Evolutionary conservation across 2,329 filamentous ascomycete species (phyloP).

Genomic region (Salinomyces thailandicus): DNA sequence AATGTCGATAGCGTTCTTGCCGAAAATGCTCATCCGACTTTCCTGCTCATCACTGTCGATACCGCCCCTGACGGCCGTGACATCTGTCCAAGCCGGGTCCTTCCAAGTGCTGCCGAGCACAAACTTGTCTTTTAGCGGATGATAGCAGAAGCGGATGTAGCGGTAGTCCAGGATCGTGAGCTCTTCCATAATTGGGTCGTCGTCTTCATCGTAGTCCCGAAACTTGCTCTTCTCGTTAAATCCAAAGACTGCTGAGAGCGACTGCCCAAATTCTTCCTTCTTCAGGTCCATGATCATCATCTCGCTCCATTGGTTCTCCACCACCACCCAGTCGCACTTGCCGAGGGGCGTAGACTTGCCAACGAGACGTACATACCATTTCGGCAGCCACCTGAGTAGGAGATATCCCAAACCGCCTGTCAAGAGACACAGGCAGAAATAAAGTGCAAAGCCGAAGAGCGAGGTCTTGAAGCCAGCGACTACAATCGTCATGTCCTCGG

Average conservation of each 20-base stretch:
- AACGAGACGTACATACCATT: conserved; percentile 68
- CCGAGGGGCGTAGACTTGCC: conserved; percentile 59
- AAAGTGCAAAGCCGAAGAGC: conserved; percentile 54
- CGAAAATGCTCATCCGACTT: conserved; percentile 75
- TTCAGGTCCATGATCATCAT: conserved; percentile 65
- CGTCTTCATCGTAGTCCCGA: conserved; percentile 61
- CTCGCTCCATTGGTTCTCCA: conserved; percentile 97
- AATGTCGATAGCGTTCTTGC: conserved; percentile 83
- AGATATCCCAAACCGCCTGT: conserved; percentile 74
- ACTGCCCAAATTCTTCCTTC: conserved; percentile 47
- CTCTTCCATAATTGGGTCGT: conserved; percentile 63
- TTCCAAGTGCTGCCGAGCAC: conserved; percentile 83
- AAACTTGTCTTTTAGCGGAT: conserved; percentile 83
- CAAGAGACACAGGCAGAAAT: conserved; percentile 57
- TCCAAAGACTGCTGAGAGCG: conserved; percentile 61
- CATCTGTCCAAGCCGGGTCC: conserved; percentile 77
- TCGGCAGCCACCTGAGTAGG: conserved; percentile 78
- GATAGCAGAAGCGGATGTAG: conserved; percentile 86
- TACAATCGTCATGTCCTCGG: conserved; percentile 88
- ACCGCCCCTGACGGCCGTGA: conserved; percentile 61
- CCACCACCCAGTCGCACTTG: conserved; percentile 79
- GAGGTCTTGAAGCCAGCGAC: conserved; percentile 85
- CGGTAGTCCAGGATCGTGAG: conserved; percentile 80
- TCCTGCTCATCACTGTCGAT: conserved; percentile 83
- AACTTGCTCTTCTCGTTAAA: conserved; percentile 50